These are phyloP conservation scores for Thyridium curvatum DNA, from an alignment of 2,329 filamentous ascomycete species.

Conservation along the genomic window DNA sequence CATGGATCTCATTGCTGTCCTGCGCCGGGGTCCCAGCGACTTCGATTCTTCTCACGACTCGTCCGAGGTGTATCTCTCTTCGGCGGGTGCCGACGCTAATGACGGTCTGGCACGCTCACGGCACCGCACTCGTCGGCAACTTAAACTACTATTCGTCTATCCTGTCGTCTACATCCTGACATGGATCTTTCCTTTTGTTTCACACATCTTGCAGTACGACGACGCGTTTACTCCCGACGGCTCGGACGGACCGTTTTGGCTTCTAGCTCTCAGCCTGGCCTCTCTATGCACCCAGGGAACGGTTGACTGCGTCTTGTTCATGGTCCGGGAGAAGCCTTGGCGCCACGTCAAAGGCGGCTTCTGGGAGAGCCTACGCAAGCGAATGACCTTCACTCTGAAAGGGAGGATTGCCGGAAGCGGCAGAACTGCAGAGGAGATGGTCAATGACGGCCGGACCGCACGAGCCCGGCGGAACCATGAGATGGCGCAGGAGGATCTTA, in stretches of 20 bases:
- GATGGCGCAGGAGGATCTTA: slow-evolving; percentile 24
- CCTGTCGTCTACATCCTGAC: slow-evolving; percentile 65
- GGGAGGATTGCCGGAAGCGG: slow-evolving; percentile 24
- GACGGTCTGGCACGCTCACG: slow-evolving; percentile 25
- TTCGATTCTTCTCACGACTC: background rate
- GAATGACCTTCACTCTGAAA: slow-evolving; percentile 12
- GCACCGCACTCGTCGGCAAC: slow-evolving; percentile 57
- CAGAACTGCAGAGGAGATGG: slow-evolving; percentile 45
- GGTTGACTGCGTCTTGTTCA: slow-evolving; percentile 63
- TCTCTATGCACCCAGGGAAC: slow-evolving; percentile 60
- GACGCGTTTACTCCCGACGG: slow-evolving; percentile 16
- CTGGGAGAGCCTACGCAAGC: slow-evolving; percentile 11
- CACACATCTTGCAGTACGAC: slow-evolving; percentile 55
- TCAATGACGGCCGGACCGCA: slow-evolving; percentile 41
- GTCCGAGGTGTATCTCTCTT: background rate
- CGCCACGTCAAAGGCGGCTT: slow-evolving; percentile 36
- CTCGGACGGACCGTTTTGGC: slow-evolving; percentile 42
- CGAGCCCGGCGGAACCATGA: slow-evolving; percentile 42
- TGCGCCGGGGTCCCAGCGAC: slow-evolving; percentile 10
- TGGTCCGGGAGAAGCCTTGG: slow-evolving; percentile 67
- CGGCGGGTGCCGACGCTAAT: slow-evolving; percentile 4
- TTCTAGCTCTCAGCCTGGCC: slow-evolving; percentile 49
- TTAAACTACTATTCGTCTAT: slow-evolving; percentile 70
- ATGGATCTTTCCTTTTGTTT: slow-evolving; percentile 66
- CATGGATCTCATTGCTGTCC: slow-evolving; percentile 11